phyloP scores from a whole-genome alignment of 495 filamentous ascomycete species.

The Hypomontagnella monticulosa region DNA sequence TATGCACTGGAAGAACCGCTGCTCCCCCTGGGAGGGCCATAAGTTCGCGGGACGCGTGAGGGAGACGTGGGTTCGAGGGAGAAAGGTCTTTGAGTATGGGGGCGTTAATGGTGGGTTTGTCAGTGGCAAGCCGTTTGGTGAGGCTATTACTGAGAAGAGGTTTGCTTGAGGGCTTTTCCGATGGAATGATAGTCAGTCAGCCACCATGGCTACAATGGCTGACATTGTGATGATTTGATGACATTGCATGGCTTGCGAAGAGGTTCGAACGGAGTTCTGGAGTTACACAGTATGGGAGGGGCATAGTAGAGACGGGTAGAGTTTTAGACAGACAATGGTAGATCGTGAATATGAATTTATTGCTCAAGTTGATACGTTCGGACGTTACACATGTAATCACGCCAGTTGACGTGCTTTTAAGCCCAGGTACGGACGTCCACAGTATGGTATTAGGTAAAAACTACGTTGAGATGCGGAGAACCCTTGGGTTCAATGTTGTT shows the following conservation, averaged over 20 bases:
- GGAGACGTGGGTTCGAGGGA: constrained; percentile 90
- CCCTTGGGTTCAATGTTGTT: neutral
- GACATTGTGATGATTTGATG: constrained; percentile 30
- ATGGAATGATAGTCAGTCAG: neutral
- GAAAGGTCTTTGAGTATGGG: constrained; percentile 71
- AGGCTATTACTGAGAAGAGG: constrained; percentile 57
- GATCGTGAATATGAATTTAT: neutral
- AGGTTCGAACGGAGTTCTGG: constrained; percentile 27
- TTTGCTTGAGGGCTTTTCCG: constrained; percentile 18
- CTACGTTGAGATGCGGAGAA: constrained; percentile 4
- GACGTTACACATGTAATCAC: constrained; percentile 13
- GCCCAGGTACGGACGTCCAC: neutral
- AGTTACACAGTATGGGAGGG: neutral
- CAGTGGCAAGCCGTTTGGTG: constrained; percentile 48
- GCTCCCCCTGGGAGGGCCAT: constrained; percentile 90
- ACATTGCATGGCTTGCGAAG: constrained; percentile 30
- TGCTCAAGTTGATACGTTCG: too few relatives aligned
- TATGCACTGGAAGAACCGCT: constrained; percentile 97
- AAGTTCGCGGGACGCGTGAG: constrained; percentile 80
- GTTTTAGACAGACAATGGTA: neutral
- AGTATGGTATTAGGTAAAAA: neutral
- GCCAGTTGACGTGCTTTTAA: constrained; percentile 27
- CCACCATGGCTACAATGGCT: constrained; percentile 2
- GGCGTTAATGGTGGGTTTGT: constrained; percentile 54
- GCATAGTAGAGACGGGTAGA: neutral